Conservation (phyloP, 768 basidiomycete species). For the Rhizopogon rudus region DNA sequence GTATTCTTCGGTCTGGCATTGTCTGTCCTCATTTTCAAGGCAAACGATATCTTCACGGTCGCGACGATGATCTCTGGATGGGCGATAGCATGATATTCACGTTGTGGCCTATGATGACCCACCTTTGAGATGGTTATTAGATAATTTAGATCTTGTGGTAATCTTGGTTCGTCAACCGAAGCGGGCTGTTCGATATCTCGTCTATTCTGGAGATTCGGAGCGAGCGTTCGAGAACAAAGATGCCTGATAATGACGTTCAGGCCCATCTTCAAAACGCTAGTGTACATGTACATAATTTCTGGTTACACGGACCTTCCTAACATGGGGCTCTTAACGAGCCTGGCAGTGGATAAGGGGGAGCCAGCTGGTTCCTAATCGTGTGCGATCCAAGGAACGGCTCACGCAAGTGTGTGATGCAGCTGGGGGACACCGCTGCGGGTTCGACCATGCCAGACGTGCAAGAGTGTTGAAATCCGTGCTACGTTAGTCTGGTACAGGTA, state of each 20-base stretch:
- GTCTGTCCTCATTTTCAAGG: slow-evolving; percentile 19
- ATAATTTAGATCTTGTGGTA: neutral
- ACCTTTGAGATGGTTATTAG: neutral
- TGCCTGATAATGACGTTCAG: neutral
- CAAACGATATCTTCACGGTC: slow-evolving; percentile 9
- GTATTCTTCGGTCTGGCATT: slow-evolving; percentile 24
- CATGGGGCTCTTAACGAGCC: no score
- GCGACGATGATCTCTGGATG: slow-evolving; percentile 11
- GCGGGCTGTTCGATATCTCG: neutral
- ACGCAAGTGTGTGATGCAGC: no score
- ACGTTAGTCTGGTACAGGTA: no score
- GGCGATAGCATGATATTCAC: slow-evolving; percentile 7
- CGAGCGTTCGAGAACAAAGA: neutral
- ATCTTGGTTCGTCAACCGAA: neutral
- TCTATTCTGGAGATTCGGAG: neutral
- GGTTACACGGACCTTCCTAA: no score
- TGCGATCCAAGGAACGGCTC: no score
- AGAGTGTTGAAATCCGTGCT: no score
- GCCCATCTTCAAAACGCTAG: no score
- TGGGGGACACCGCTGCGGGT: no score
- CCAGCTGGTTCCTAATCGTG: no score
- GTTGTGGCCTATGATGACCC: slow-evolving; percentile 12
- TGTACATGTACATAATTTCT: no score
- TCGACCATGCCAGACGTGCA: neutral
- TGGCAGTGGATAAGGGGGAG: no score